Base-by-base conservation (phyloP, 441 rosid species). In the Kokia cookei region DNA sequence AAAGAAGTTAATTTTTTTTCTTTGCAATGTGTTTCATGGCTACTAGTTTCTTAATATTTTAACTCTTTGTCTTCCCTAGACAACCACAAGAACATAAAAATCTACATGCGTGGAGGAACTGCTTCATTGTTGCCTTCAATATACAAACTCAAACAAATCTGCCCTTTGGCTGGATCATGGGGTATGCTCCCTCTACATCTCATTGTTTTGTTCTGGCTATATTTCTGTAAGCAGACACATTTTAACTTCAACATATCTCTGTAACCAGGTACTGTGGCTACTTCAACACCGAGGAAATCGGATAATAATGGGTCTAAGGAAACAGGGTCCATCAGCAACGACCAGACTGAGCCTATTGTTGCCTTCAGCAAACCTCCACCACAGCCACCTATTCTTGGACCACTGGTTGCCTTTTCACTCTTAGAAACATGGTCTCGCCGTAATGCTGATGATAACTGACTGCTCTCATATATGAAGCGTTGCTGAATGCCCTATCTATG, bases 321-420 rank as follows among this genome's bases (percentile, higher is more conserved):
- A 66, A 80, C 72, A 65, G 68, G 73, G 50, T 29, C 40, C 2
- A 32, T 81, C 14, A 22, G 73, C 55, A 70, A 19, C 5, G 89
- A 79, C 63, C 81, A 78, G 19, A 67, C 74, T 0, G 91, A 85
- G 26, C 93, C 91, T 14, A 70, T 76, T 26, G 89, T 82, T 57
- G 84, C 94, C 66, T 87, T 88, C 75, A 26, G 89, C 74, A 89
- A 79, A 76, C 96, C 94, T 0, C 91, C 90, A 0, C 91, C 91
- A 0, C 72, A 77, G 7, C 83, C 88, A 1, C 90, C 88, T 2
- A 70, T 89, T 37, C 59, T 90, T 0, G 93, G 88, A 53, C 90
- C 91, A 0, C 27, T 88, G 62, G 59, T 90, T 71, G 85, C 87
- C 67, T 82, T 88, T 58, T 86, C 90, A 0, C 77, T 85, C 81